Conservation (phyloP, 257 asterid species). For the Plectranthus barbatus region DNA sequence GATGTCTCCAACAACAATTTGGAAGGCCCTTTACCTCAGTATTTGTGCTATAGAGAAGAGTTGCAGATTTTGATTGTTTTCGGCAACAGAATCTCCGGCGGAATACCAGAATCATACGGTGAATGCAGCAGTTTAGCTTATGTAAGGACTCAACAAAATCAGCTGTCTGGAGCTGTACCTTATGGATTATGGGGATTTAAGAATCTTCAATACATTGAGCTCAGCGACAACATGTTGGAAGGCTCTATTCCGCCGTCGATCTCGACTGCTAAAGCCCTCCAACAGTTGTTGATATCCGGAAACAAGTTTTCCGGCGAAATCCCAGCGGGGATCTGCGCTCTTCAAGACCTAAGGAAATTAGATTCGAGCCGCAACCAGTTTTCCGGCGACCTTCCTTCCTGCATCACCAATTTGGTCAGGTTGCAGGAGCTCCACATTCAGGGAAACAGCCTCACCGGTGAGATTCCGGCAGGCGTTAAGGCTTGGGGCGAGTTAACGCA, state of each 20-base stretch:
- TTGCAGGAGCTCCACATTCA: conserved; percentile 54
- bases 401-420: conserved; percentile 36
- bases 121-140: conserved; percentile 47
- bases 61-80: conserved; percentile 35
- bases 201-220: conserved; percentile 36
- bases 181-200: conserved; percentile 53
- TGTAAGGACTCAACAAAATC: conserved; percentile 42
- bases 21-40: conserved; percentile 61
- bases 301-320: conserved; percentile 54
- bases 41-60: conserved; percentile 42
- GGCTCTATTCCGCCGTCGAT: conserved; percentile 54
- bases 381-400: conserved; percentile 62
- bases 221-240: conserved; percentile 45
- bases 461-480: conserved; percentile 38
- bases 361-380: conserved; percentile 44
- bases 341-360: conserved; percentile 33
- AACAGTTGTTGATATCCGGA: conserved; percentile 38
- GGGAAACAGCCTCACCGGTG: conserved; percentile 48
- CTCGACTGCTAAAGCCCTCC: conserved; percentile 33
- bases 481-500: conserved; percentile 47
- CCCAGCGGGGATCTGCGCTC: conserved; percentile 38
- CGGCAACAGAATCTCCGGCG: conserved; percentile 50
- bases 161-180: conserved; percentile 50
- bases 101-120: conserved; percentile 57
- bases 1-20: conserved; percentile 59